These are phyloP conservation scores for Xylariaceae sp. DNA, from an alignment of 2,329 filamentous ascomycete species.

Conservation along the genomic window DNA sequence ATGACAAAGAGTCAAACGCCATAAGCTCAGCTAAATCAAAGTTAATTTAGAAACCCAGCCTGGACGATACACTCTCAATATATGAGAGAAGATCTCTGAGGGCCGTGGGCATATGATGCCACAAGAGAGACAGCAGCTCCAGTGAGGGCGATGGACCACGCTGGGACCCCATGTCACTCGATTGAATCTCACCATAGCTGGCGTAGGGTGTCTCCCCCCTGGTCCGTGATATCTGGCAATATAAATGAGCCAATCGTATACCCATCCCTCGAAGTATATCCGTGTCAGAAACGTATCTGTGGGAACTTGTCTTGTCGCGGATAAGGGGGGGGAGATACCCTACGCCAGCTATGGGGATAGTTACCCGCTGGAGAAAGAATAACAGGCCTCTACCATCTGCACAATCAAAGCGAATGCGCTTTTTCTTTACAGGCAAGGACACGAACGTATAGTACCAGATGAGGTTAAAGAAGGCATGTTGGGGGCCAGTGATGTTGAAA, in stretches of 20 bases:
- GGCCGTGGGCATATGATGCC: not conserved
- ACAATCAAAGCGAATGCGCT: not conserved
- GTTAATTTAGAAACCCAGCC: not conserved
- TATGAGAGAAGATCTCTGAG: not conserved
- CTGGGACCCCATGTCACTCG: not conserved
- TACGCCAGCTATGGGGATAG: not conserved
- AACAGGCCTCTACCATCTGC: not conserved
- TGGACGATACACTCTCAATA: not conserved
- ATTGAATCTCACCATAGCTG: not conserved
- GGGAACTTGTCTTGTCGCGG: too few species aligned
- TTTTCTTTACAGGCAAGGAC: not conserved
- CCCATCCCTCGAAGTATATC: too few species aligned
- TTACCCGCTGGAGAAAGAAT: not conserved
- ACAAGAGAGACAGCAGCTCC: not conserved
- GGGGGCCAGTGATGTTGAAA: conserved; percentile 12
- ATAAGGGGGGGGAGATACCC: too few species aligned
- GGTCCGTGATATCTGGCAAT: too few species aligned
- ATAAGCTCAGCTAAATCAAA: conserved; percentile 9
- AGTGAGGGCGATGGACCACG: not conserved
- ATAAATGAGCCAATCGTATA: too few species aligned
- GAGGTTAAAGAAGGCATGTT: conserved; percentile 13
- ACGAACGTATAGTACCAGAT: conserved; percentile 8
- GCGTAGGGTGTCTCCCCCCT: too few species aligned
- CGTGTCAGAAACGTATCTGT: too few species aligned
- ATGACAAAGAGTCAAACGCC: conserved; percentile 4